Evolutionary conservation across 169 alveolate species (phyloP), one percentile per base, ranked within the genome.

Genomic region (Plasmodium inui): DNA sequence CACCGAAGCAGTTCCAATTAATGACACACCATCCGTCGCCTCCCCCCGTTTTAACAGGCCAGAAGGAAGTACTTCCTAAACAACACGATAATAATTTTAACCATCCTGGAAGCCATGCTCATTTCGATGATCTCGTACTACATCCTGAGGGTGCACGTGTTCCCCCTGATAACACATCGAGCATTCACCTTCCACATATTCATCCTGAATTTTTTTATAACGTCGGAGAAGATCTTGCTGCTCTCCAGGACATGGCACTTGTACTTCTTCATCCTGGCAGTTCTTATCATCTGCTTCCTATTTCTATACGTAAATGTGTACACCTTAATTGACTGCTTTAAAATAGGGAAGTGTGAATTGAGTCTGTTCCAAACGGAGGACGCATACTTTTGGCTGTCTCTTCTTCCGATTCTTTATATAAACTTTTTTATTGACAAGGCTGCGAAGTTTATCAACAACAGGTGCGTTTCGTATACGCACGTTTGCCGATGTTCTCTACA

Each of bases 201-300:
- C 30, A 82, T 91, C 32, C 70, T 91, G 3, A 82, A 70, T 22
- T 81, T 81, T 82, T 91, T 91, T 53, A 44, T 91, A 81, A 91
- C 84, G 2, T 67, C 92, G 3, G 92, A 91, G 84, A 91, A 91
- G 28, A 91, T 91, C 41, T 46, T 91, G 34, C 14, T 91, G 78
- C 71, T 91, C 73, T 82, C 92, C 12, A 91, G 61, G 30, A 82
- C 91, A 53, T 91, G 95, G 95, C 95, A 91, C 30, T n/a, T 91
- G 37, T 91, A 70, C 74, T 91, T 91, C 74, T 91, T 91, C 83
- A 53, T 82, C 32, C 55, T 57, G 83, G 76, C 82, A 30, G 30
- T 91, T 44, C 14, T 82, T 0, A 78, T 91, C 28, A 72, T 91
- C 26, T 81, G 72, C 70, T 14, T 70, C 55, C 57, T 91, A 22